Evolutionary conservation across 129 eudicot species (phyloP).

Genomic region (Silybum marianum): DNA sequence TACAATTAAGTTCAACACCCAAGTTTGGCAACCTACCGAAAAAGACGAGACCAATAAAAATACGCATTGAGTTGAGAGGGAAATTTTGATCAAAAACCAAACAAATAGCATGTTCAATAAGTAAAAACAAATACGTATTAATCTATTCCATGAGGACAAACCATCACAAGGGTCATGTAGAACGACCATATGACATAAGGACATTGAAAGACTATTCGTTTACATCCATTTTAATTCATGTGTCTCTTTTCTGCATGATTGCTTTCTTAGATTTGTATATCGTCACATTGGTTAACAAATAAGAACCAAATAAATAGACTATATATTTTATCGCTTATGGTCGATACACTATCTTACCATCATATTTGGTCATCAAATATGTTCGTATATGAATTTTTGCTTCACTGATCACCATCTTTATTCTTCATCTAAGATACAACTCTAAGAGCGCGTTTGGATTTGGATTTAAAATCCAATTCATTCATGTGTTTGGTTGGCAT

Average conservation of each 20-base stretch:
- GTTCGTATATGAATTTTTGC: not conserved
- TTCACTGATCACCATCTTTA: not conserved
- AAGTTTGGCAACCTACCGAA: conserved; percentile 1
- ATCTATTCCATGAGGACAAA: not conserved
- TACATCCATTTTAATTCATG: not conserved
- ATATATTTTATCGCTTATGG: not conserved
- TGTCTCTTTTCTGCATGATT: not conserved
- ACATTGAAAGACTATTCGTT: not conserved
- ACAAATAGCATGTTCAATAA: not conserved
- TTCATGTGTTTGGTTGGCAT: no score
- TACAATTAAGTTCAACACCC: not conserved
- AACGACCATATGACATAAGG: not conserved
- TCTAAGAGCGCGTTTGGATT: no score
- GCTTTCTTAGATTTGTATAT: not conserved
- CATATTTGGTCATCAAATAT: not conserved
- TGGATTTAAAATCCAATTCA: no score
- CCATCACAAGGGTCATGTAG: not conserved
- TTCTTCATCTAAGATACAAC: not conserved
- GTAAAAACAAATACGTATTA: not conserved
- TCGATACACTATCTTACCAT: not conserved
- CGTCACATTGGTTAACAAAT: not conserved
- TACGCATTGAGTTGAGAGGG: not conserved
- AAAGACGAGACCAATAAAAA: not conserved
- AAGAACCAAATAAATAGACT: not conserved
- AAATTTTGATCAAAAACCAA: not conserved